These are phyloP conservation scores for Aegilops speltoides DNA, from an alignment of 176 grass and related monocot species.

Conservation along the genomic window DNA sequence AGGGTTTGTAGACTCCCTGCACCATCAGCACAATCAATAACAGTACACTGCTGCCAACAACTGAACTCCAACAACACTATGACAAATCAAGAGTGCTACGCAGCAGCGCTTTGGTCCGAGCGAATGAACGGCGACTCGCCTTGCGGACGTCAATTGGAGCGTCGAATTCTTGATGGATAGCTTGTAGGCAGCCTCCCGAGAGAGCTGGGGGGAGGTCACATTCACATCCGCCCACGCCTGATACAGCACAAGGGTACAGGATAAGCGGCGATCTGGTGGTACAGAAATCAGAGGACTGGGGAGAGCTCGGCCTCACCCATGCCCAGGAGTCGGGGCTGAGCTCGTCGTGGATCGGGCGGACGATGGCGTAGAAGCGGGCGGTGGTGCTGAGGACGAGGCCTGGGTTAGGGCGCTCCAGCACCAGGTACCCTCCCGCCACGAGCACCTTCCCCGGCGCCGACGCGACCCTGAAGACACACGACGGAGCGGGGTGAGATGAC, in stretches of 20 bases:
- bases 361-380: slow-evolving; percentile 80
- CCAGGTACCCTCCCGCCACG: slow-evolving; percentile 83
- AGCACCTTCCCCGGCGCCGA: slow-evolving; percentile 92
- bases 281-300: neutral
- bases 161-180: slow-evolving; percentile 68
- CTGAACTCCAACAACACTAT: neutral
- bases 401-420: slow-evolving; percentile 84
- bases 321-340: slow-evolving; percentile 68
- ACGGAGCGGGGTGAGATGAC: neutral
- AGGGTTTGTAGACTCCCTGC: slow-evolving; percentile 64
- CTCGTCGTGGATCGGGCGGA: slow-evolving; percentile 63
- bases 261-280: neutral
- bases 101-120: neutral
- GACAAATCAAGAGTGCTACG: neutral
- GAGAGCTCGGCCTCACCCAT: slow-evolving; percentile 46
- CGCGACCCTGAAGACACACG: slow-evolving; percentile 52
- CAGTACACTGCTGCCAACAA: neutral
- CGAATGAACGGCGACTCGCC: slow-evolving; percentile 31
- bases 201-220: slow-evolving; percentile 84
- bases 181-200: slow-evolving; percentile 73
- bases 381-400: slow-evolving; percentile 90
- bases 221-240: slow-evolving; percentile 91
- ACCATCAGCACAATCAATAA: neutral
- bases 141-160: slow-evolving; percentile 67
- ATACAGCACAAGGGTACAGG: neutral